A percentile compares a stretch with the other conserved stretches of the same genome.
These are phyloP conservation scores for Aspergillus carlsbadensis DNA, from an alignment of 495 filamentous ascomycete genomes.

Conservation along the genomic window DNA sequence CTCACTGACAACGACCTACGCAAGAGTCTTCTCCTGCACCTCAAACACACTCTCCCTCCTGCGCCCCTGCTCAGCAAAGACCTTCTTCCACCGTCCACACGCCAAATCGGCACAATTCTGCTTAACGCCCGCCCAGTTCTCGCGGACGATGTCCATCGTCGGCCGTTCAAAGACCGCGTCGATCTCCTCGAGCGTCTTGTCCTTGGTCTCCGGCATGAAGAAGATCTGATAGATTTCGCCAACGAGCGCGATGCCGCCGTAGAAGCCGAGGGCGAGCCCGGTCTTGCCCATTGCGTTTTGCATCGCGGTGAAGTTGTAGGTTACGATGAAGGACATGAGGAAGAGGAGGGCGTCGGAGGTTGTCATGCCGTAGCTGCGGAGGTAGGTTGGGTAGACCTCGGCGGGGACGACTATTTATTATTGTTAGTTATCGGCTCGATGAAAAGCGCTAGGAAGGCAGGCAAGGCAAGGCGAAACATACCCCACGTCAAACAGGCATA, in stretches of 20 bases:
- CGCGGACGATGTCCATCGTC: slow-evolving; percentile 52
- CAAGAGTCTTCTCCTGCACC: background rate
- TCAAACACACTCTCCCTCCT: background rate
- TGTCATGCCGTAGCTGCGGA: slow-evolving; percentile 61
- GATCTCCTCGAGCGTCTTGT: slow-evolving; percentile 62
- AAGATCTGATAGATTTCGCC: slow-evolving; percentile 59
- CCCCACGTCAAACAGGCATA: slow-evolving; percentile 62
- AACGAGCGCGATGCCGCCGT: slow-evolving; percentile 57
- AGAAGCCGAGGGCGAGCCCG: slow-evolving; percentile 58
- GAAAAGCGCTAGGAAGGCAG: no score
- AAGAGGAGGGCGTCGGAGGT: slow-evolving; percentile 55
- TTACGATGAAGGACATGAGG: slow-evolving; percentile 61
- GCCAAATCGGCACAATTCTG: background rate
- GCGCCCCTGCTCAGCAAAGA: slow-evolving; percentile 6
- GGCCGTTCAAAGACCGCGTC: slow-evolving; percentile 57
- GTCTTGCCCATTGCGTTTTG: slow-evolving; percentile 55
- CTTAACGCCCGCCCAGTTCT: slow-evolving; percentile 34
- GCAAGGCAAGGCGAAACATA: no score
- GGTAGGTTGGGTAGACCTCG: slow-evolving; percentile 61
- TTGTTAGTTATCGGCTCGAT: no score
- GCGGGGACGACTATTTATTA: slow-evolving; percentile 48
- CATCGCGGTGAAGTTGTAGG: slow-evolving; percentile 63
- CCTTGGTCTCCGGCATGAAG: slow-evolving; percentile 65
- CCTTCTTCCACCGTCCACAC: background rate
- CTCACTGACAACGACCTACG: no score